Evolutionary conservation across 1,284 basidiomycete genomes (phyloP), one percentile per base, ranked within the genome.

Genomic region (Sporisorium sorghi): DNA sequence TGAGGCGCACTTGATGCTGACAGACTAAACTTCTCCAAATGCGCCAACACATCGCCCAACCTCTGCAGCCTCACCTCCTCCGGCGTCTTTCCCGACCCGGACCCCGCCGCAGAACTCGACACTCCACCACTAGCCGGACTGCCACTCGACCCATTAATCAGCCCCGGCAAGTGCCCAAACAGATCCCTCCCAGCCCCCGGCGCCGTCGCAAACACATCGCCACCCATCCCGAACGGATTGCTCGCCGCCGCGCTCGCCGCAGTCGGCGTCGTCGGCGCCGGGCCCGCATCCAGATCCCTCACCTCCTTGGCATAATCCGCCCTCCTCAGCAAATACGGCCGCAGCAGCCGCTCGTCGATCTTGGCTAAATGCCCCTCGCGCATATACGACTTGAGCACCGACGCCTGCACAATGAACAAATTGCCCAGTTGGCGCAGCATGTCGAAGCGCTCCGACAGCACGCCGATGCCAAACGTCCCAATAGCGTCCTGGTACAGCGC

Each of bases 341-440:
- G 90, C 30, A 99, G 88, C 26, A 98, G 87, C 15, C 88, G 88
- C 4, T 92, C 87, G 79, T 99, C 96, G 77, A 99, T 94, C 21
- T 93, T 90, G 9, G 93, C 93, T 7, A 84, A 60, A 55, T 84
- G 80, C 1, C 76, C 78, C 30, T 84, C 83, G 26, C 78, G 74
- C 83, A 84, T 84, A 69, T 83, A 84, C 14, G 75, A 78, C 53
- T 81, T 82, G 28, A 84, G 72, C 42, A 83, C 81, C 26, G 66
- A 67, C 0, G 83, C 81, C 54, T 83, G 83, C 0, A 84, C 82
- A 39, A 84, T 83, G 49, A 98, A 99, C 62, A 96, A 89, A 83
- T 98, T 97, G 78, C 97, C 97, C 1, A 99, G 90, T 85, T 99
- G 95, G 47, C 96, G 91, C 73, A 99, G 91, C 88, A 99, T 98